Evolutionary conservation across 2,329 filamentous ascomycete species (phyloP).

Genomic region (Beauveria bassiana): DNA sequence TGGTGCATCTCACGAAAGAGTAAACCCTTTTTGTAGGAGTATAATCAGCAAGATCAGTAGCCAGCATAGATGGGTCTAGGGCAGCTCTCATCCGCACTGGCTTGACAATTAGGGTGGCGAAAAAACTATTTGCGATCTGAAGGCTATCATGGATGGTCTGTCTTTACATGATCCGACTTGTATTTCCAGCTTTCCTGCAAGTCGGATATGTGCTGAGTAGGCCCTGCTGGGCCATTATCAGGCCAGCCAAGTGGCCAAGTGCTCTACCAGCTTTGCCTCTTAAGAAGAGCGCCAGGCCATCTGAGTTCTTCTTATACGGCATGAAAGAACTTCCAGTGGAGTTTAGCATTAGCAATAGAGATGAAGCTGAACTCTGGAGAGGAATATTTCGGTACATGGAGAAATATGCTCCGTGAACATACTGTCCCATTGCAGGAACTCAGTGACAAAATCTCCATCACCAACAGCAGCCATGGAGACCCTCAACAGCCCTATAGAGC

Average conservation of each 20-base stretch:
- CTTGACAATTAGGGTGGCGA: constrained; percentile 64
- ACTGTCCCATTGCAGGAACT: background rate
- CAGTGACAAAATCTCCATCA: background rate
- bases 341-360: background rate
- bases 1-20: constrained; percentile 78
- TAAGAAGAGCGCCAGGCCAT: background rate
- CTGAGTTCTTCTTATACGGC: background rate
- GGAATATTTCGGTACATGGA: background rate
- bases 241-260: constrained; percentile 32
- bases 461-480: background rate
- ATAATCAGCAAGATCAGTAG: constrained; percentile 60
- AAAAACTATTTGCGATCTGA: constrained; percentile 73
- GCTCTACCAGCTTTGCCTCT: constrained; percentile 52
- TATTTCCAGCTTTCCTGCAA: constrained; percentile 82
- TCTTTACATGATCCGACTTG: constrained; percentile 75
- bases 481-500: background rate
- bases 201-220: constrained; percentile 78
- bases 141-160: constrained; percentile 76
- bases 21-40: constrained; percentile 55
- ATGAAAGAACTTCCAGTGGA: background rate
- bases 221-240: constrained; percentile 62
- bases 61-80: constrained; percentile 76
- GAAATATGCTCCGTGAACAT: too few relatives aligned
- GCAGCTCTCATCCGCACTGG: constrained; percentile 72
- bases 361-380: background rate